These are phyloP conservation scores for Mycena sanguinolenta DNA, from an alignment of 768 basidiomycete species.

Conservation along the genomic window DNA sequence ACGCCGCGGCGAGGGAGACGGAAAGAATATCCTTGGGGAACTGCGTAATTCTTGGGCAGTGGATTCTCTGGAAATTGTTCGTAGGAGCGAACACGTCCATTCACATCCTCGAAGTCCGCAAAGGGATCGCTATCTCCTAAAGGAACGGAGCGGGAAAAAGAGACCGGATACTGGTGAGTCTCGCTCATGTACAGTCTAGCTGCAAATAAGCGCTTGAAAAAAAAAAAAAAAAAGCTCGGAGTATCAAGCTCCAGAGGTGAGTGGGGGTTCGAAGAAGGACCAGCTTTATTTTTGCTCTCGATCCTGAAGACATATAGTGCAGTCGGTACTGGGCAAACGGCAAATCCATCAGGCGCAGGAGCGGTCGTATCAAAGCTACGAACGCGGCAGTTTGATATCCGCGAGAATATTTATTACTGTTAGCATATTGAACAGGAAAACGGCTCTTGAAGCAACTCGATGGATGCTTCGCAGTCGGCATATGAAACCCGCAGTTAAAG, in stretches of 20 bases:
- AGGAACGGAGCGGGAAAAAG: background rate
- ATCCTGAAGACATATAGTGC: background rate
- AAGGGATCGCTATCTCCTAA: slow-evolving; percentile 5
- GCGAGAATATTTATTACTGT: too few species aligned
- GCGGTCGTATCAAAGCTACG: background rate
- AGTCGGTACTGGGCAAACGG: background rate
- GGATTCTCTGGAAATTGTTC: background rate
- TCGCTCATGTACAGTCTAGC: slow-evolving; percentile 28
- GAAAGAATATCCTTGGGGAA: slow-evolving; percentile 2
- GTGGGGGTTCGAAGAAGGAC: slow-evolving; percentile 12
- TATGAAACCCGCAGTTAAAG: too few species aligned
- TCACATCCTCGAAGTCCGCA: slow-evolving; percentile 10
- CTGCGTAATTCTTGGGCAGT: too few species aligned
- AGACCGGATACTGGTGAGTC: background rate
- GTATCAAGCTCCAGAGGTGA: slow-evolving; percentile 3
- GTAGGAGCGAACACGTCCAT: slow-evolving; percentile 9
- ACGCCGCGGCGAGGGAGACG: slow-evolving; percentile 78
- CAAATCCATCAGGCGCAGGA: background rate
- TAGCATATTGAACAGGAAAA: too few species aligned
- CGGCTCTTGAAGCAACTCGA: too few species aligned
- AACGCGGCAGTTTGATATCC: background rate
- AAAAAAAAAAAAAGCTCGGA: slow-evolving; percentile 3
- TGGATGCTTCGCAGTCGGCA: too few species aligned
- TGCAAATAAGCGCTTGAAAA: slow-evolving; percentile 2
- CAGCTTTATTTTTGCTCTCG: background rate